phyloP scores from a whole-genome alignment of 306 rosid species.

The Oxytropis ochrocephala region DNA sequence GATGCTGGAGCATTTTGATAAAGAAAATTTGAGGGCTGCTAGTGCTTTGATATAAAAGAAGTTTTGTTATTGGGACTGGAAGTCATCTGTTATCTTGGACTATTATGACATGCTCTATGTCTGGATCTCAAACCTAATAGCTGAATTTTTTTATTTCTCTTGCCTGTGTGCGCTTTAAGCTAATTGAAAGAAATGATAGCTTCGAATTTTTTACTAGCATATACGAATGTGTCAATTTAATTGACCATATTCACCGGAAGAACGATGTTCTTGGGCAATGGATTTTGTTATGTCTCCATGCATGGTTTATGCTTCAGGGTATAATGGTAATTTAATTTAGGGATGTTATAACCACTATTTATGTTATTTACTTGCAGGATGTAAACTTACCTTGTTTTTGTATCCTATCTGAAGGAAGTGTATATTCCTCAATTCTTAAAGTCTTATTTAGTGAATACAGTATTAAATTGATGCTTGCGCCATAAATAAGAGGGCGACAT shows the following conservation, averaged over 20 bases:
- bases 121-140: background rate
- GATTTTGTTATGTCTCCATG: background rate
- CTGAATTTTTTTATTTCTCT: background rate
- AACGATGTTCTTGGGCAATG: background rate
- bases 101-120: background rate
- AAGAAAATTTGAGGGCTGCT: slow-evolving; percentile 14
- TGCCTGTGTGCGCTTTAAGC: background rate
- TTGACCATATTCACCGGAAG: background rate
- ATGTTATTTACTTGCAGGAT: background rate
- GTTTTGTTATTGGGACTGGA: background rate
- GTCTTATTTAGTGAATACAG: background rate
- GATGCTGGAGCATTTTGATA: background rate
- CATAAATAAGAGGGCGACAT: background rate
- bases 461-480: background rate
- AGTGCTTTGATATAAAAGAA: background rate
- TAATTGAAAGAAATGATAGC: background rate
- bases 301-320: background rate
- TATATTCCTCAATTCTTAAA: background rate
- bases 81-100: background rate
- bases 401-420: background rate
- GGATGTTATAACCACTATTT: background rate
- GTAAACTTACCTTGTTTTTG: background rate
- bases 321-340: background rate
- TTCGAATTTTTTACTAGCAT: background rate
- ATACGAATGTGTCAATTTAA: background rate